Evolutionary conservation across 768 basidiomycete genomes (phyloP), one percentile per base, ranked within the genome.

Genomic region (Kwoniella dendrophila): DNA sequence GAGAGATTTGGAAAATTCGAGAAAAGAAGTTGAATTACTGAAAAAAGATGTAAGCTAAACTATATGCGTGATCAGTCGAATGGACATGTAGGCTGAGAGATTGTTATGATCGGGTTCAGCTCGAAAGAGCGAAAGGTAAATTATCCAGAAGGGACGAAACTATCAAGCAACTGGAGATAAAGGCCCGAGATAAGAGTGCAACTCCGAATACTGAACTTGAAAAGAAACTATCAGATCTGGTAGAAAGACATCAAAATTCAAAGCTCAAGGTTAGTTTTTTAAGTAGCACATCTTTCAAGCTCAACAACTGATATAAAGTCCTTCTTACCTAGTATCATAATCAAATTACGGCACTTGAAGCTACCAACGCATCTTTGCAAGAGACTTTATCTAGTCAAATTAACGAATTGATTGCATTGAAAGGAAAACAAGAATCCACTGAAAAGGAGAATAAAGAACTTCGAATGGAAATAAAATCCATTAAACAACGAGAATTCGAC

Each of bases 121-220:
- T 73, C 12, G 62, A 66, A 20, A 61, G 40, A 29, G 64, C 66
- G 2, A 62, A 61, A 40, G 60, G 59, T 14, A 61, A 55, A 34
- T 55, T 73, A 43, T 47, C 45, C 4, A 59, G 62, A 29, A 49
- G 66, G 44, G 66, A 72, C 22, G 64, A 64, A 40, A 64, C 52
- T 1, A 68, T 69, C 45, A 59, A n/a, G 12, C 34, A 29, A 2
- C 51, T 64, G 0, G 38, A 56, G 34, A 22, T 4, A 7, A 45
- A 50, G 4, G 16, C 7, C 29, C 5, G 18, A 40, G 32, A 16
- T 8, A 50, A 2, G n/a, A 41, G 8, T 4, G 24, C 6, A 30
- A 41, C 10, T 43, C 43, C n/a, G 18, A 29, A 56, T 20, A 8
- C 41, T 3, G 59, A 56, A 3, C 26, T 71, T 3, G 64, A 68